Evolutionary conservation across 306 rosid genomes (phyloP).

Genomic region (Rosa multiflora): DNA sequence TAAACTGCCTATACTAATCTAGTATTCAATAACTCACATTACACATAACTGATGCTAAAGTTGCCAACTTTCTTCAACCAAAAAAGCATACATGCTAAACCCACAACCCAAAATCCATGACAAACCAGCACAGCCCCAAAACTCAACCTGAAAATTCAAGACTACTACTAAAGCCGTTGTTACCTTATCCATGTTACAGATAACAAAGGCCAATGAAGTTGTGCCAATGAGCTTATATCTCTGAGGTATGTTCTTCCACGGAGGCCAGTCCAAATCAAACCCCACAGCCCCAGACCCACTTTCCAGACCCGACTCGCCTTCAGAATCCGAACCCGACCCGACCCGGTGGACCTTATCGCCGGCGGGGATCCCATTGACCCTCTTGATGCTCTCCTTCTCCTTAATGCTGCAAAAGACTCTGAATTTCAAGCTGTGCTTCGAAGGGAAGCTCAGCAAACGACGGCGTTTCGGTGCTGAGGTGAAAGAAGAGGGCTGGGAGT

Average conservation of each 20-base stretch:
- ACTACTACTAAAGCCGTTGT: neutral
- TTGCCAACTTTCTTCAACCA: neutral
- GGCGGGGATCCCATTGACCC: slow-evolving; percentile 32
- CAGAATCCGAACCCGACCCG: slow-evolving; percentile 32
- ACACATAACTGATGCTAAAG: neutral
- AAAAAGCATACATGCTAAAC: neutral
- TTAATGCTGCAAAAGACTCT: slow-evolving; percentile 43
- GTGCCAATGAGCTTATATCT: slow-evolving; percentile 85
- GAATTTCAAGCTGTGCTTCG: slow-evolving; percentile 23
- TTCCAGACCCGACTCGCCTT: slow-evolving; percentile 24
- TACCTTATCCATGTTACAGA: slow-evolving; percentile 99
- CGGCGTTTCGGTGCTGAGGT: slow-evolving; percentile 15
- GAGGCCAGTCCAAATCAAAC: slow-evolving; percentile 60
- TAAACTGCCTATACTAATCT: neutral
- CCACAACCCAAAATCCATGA: neutral
- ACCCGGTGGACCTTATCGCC: slow-evolving; percentile 34
- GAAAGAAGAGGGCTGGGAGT: slow-evolving; percentile 16
- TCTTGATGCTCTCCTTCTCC: slow-evolving; percentile 39
- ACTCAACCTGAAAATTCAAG: neutral
- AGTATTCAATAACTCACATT: neutral
- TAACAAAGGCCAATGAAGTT: slow-evolving; percentile 85
- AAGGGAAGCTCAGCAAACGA: slow-evolving; percentile 37
- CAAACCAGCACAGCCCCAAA: neutral
- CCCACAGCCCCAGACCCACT: slow-evolving; percentile 29
- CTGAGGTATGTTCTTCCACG: slow-evolving; percentile 84